phyloP scores from a whole-genome alignment of 352 stramenopile species.

The Halophytophthora batemanensis region DNA sequence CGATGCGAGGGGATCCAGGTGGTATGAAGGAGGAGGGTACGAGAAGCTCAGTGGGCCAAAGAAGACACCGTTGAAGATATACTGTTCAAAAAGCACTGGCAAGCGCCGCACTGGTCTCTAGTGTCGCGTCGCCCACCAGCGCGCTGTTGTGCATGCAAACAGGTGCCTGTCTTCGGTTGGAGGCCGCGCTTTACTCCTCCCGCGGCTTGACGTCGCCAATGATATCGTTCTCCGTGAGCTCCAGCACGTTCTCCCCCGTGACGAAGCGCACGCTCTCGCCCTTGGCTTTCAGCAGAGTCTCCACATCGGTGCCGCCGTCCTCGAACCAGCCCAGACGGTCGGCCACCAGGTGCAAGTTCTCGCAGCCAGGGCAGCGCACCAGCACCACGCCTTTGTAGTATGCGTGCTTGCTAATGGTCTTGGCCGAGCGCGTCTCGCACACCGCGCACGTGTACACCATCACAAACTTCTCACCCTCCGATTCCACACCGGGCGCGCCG shows the following conservation, averaged over 20 bases:
- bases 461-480: slow-evolving; percentile 92
- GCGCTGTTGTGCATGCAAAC: too few species aligned
- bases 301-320: slow-evolving; percentile 86
- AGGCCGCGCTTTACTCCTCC: slow-evolving; percentile 19
- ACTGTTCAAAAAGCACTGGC: too few species aligned
- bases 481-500: slow-evolving; percentile 62
- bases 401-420: slow-evolving; percentile 96
- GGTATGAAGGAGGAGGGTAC: neutral
- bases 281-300: slow-evolving; percentile 78
- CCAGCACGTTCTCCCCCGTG: slow-evolving; percentile 74
- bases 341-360: slow-evolving; percentile 98
- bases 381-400: slow-evolving; percentile 98
- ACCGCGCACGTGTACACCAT: slow-evolving; percentile 98
- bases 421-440: slow-evolving; percentile 96
- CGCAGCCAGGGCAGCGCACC: slow-evolving; percentile 95
- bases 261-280: slow-evolving; percentile 72
- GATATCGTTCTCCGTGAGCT: slow-evolving; percentile 79
- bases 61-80: too few species aligned
- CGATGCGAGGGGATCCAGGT: too few species aligned
- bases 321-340: slow-evolving; percentile 94
- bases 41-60: neutral
- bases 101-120: too few species aligned
- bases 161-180: slow-evolving; percentile 6
- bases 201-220: slow-evolving; percentile 27
- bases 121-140: neutral